These are phyloP conservation scores for Pyrus hybrid DNA, from an alignment of 331 rosid genomes.

Conservation along the genomic window DNA sequence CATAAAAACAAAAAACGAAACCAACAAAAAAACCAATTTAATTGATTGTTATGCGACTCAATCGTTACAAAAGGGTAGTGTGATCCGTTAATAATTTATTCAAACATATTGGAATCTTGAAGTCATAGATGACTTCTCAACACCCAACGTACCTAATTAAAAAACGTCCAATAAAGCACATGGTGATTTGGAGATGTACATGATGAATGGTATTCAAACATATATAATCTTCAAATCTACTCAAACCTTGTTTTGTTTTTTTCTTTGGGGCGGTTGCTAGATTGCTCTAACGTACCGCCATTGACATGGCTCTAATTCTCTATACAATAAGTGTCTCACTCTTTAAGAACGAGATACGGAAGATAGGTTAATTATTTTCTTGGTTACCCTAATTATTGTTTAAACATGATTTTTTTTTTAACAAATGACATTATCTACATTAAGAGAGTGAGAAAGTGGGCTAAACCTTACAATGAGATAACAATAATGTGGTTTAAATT, in stretches of 20 bases:
- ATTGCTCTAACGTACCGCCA: background rate
- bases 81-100: background rate
- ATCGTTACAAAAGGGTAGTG: background rate
- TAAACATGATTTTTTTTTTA: no score
- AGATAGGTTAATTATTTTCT: no score
- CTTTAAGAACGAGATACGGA: no score
- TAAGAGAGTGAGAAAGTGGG: no score
- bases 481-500: no score
- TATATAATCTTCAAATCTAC: background rate
- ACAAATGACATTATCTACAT: no score
- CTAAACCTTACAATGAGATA: accelerated
- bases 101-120: background rate
- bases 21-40: background rate
- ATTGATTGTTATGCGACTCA: no score
- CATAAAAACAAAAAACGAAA: background rate
- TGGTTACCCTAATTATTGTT: no score
- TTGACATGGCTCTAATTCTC: background rate
- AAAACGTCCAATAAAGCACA: background rate
- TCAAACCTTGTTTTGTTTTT: background rate
- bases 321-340: no score
- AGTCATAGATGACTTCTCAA: background rate
- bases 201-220: background rate
- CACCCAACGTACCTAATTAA: background rate
- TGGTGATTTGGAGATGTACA: no score
- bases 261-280: no score